Base-by-base conservation (phyloP, 2,329 filamentous ascomycete species). In the Fusarium bulbicola region DNA sequence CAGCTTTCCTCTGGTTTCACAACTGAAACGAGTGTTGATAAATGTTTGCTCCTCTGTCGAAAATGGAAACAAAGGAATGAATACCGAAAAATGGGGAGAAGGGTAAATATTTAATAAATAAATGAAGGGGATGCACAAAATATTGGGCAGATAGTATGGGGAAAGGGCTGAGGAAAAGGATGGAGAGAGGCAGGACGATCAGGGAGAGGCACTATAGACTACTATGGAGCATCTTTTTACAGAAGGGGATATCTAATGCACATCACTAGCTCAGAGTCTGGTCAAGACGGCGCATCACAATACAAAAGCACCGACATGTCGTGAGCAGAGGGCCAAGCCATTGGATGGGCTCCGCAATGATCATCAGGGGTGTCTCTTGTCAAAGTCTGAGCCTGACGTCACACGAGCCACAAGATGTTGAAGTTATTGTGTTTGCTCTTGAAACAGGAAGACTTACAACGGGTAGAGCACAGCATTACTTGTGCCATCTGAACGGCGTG, bases 1-100 rank as follows among this genome's bases (percentile, higher is more conserved):
- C 75, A 77, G 75, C 75, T 77, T 69, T 71, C 70, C 72, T 70
- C 43, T 47, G 50, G 75, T 76, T 70, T 57, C 64, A 76, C 74
- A 74, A 53, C 61, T 63, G 75, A 77, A 74, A 73, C 62, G 74
- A 76, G 65, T 50, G 66, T 45, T 63, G 59, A 50, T 58, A 42
- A 47, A 64, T 74, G 69, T 61, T 72, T 77, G 60, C 42, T 72
- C 59, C n/a, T 68, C 50, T 28, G 34, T 45, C 53, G 46, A 59
- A 59, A 34, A 57, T 40, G 50, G 50, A 43, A 52, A 56, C 9
- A 28, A 37, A 57, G 60, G 45, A 62, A n/a, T 36, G 12, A 21
- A 18, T 42, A 28, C 20, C 8, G 24, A 53, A 57, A 52, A 49
- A 42, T 37, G 46, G 50, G 66, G 46, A 56, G 28, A 59, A 56